A percentile compares a stretch with the other conserved stretches of the same genome.
These are phyloP conservation scores for Amanita pseudoporphyria DNA, from an alignment of 768 basidiomycete species.

Conservation along the genomic window DNA sequence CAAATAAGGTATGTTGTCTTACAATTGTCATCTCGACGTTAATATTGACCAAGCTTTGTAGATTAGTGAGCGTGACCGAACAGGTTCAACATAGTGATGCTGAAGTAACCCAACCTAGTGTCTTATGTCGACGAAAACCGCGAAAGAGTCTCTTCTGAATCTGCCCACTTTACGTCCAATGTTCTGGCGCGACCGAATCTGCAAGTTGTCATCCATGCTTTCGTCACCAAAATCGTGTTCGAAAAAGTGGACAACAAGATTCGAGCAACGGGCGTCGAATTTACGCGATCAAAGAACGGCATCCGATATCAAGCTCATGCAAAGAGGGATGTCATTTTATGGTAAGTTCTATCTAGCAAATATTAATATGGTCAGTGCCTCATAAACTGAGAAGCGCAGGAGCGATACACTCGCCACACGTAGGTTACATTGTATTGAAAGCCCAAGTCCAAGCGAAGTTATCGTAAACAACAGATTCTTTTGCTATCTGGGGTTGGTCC, in stretches of 20 bases:
- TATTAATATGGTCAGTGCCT: not conserved
- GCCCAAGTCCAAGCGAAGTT: not conserved
- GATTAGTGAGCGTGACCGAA: constrained; percentile 30
- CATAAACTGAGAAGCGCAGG: constrained; percentile 33
- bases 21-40: not conserved
- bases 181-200: constrained; percentile 60
- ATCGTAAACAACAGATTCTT: constrained; percentile 33
- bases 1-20: constrained; percentile 38
- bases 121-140: constrained; percentile 49
- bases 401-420: constrained; percentile 50
- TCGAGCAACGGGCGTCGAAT: constrained; percentile 55
- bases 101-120: constrained; percentile 31
- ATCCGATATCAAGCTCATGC: constrained; percentile 36
- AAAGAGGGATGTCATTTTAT: constrained; percentile 49
- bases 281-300: constrained; percentile 28
- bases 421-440: constrained; percentile 10
- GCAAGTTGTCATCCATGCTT: constrained; percentile 45
- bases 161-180: constrained; percentile 55
- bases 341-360: constrained; percentile 29
- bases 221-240: constrained; percentile 50
- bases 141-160: constrained; percentile 51
- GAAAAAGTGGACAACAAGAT: constrained; percentile 28
- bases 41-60: constrained; percentile 10
- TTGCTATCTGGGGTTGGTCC: constrained; percentile 76
- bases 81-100: not conserved